These are phyloP conservation scores for slime mould (Dictyostelium discoideum) DNA, from an alignment of 78 protist genomes.

Conservation along the genomic window DNA sequence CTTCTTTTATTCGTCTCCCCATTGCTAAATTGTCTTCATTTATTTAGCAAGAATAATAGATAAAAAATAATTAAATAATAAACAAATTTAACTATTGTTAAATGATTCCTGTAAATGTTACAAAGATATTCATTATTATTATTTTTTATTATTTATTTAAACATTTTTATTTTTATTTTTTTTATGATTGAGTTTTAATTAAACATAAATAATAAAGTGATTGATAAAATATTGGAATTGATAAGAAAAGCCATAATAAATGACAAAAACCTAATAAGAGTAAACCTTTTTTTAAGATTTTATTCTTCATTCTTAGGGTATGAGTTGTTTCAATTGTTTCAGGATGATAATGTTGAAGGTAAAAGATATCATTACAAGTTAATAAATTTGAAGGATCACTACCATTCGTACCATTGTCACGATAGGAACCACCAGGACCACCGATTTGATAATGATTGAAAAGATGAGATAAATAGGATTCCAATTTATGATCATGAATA, in stretches of 20 bases:
- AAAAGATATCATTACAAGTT: neutral
- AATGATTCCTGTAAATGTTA: too few relatives aligned
- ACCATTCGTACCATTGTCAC: neutral
- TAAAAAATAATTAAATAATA: too few relatives aligned
- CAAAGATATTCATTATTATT: too few relatives aligned
- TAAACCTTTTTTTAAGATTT: constrained; percentile 25
- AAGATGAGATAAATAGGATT: neutral
- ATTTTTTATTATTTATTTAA: neutral
- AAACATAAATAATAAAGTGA: constrained; percentile 21
- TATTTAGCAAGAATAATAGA: too few relatives aligned
- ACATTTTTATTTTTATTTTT: neutral
- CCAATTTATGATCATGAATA: constrained; percentile 8
- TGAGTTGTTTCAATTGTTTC: constrained; percentile 7
- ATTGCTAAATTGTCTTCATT: too few relatives aligned
- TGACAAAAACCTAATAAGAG: neutral
- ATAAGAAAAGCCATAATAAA: neutral
- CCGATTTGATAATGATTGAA: neutral
- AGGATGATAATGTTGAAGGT: neutral
- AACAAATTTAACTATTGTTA: too few relatives aligned
- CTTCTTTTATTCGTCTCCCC: too few relatives aligned
- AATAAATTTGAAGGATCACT: neutral
- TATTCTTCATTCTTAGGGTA: neutral
- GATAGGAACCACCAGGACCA: neutral
- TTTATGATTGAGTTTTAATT: neutral
- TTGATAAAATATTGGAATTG: constrained; percentile 20